A percentile compares a stretch with the other conserved stretches of the same genome.
Evolutionary conservation across 2,329 filamentous ascomycete genomes (phyloP).

Genomic region (Teratosphaeria epicoccoides): DNA sequence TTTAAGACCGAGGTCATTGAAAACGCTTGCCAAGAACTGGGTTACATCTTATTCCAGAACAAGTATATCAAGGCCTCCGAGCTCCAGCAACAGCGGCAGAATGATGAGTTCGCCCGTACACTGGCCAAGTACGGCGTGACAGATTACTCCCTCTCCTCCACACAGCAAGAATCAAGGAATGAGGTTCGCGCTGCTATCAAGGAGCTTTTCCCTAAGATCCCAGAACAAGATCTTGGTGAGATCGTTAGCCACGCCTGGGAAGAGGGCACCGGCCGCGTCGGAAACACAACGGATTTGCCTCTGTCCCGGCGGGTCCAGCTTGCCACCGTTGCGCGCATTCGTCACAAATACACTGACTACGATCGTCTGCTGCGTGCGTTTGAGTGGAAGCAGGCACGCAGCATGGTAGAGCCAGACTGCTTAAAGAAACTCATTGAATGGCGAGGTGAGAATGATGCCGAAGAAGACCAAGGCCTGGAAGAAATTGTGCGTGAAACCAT

Average conservation of each 20-base stretch:
- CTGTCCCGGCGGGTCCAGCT: conserved; percentile 49
- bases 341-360: conserved; percentile 53
- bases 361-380: conserved; percentile 45
- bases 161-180: conserved; percentile 31
- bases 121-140: conserved; percentile 26
- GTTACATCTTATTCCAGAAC: conserved; percentile 26
- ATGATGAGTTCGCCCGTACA: conserved; percentile 23
- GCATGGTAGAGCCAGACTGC: conserved; percentile 43
- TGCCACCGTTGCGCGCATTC: conserved; percentile 51
- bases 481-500: conserved; percentile 55
- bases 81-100: conserved; percentile 10
- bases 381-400: conserved; percentile 44
- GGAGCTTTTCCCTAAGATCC: conserved; percentile 54
- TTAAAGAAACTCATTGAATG: conserved; percentile 50
- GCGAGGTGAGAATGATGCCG: conserved; percentile 49
- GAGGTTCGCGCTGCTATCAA: conserved; percentile 48
- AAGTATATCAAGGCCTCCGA: conserved; percentile 21
- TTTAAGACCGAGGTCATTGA: conserved; percentile 51
- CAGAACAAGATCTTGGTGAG: conserved; percentile 44
- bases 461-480: conserved; percentile 41
- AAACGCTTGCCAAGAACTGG: conserved; percentile 44
- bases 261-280: conserved; percentile 48
- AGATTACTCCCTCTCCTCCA: conserved; percentile 6
- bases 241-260: conserved; percentile 53
- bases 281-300: conserved; percentile 44